Conservation (phyloP, 768 basidiomycete genomes). For the Infundibulicybe gibba region DNA sequence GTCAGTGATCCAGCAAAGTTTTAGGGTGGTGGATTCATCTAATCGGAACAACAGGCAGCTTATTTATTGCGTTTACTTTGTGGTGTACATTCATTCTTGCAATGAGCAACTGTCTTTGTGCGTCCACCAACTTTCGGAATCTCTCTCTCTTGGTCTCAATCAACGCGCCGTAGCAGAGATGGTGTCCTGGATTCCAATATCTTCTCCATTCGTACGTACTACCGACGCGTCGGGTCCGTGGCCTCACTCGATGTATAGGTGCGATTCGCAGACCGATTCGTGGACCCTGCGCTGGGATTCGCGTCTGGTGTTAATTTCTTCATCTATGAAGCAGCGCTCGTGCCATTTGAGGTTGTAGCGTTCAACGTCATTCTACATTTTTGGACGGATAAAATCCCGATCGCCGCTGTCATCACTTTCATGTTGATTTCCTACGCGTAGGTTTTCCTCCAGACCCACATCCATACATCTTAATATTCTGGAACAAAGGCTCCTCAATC, state of each 20-base stretch:
- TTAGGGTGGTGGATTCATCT: conserved; percentile 25
- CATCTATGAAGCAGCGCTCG: conserved; percentile 39
- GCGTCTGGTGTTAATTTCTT: conserved; percentile 57
- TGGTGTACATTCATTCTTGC: conserved; percentile 49
- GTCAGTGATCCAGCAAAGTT: conserved; percentile 36
- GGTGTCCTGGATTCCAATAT: conserved; percentile 79
- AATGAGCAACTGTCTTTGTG: conserved; percentile 43
- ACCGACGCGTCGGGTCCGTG: background rate
- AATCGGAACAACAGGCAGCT: conserved; percentile 28
- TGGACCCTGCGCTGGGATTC: conserved; percentile 56
- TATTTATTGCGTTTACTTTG: conserved; percentile 46
- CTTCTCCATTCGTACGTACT: conserved; percentile 62
- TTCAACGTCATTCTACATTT: conserved; percentile 50
- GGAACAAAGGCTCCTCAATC: conserved; percentile 33
- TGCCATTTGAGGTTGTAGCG: conserved; percentile 51
- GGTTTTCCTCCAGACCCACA: conserved; percentile 5
- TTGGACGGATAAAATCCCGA: conserved; percentile 50
- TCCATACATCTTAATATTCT: background rate
- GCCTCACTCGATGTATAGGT: conserved; percentile 23
- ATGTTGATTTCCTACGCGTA: conserved; percentile 40
- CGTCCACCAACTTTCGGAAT: conserved; percentile 7
- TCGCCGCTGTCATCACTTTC: conserved; percentile 39
- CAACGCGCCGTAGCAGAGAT: conserved; percentile 54
- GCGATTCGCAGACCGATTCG: conserved; percentile 57
- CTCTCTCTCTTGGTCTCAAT: background rate